These are phyloP conservation scores for Coemansia sp. DNA, from an alignment of 192 early-diverging fungal genomes.

Conservation along the genomic window DNA sequence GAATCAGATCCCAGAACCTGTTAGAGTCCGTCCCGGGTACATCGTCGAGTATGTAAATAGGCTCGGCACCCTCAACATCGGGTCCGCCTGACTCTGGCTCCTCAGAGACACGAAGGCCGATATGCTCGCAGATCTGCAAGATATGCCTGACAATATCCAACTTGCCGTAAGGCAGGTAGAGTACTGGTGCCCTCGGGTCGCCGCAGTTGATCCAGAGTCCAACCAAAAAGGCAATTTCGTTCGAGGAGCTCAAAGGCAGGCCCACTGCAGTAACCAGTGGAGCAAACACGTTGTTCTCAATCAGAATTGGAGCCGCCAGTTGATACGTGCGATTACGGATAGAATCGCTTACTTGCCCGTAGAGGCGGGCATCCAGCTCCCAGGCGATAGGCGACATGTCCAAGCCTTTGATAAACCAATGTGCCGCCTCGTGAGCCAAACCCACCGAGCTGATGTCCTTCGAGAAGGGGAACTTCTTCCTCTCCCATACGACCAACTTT, in stretches of 20 bases:
- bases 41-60: neutral
- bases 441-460: neutral
- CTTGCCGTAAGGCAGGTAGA: neutral
- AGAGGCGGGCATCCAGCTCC: conserved; percentile 32
- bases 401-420: neutral
- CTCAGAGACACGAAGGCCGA: neutral
- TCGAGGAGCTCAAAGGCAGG: neutral
- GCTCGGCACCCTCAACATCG: neutral
- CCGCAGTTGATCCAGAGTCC: conserved; percentile 10
- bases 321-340: conserved; percentile 21
- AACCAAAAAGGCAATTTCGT: neutral
- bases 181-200: neutral
- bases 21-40: neutral
- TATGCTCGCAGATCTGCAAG: neutral
- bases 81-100: neutral
- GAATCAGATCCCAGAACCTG: neutral
- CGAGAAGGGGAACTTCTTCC: neutral
- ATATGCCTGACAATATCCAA: neutral
- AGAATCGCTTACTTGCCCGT: conserved; percentile 3
- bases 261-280: neutral
- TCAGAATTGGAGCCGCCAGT: conserved; percentile 14
- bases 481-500: neutral
- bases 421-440: conserved; percentile 12
- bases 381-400: conserved; percentile 6
- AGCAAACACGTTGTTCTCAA: conserved; percentile 5